A percentile compares a stretch with the other conserved stretches of the same genome.
phyloP scores from a whole-genome alignment of 2,329 filamentous ascomycete genomes.

The Periconia sp. region DNA sequence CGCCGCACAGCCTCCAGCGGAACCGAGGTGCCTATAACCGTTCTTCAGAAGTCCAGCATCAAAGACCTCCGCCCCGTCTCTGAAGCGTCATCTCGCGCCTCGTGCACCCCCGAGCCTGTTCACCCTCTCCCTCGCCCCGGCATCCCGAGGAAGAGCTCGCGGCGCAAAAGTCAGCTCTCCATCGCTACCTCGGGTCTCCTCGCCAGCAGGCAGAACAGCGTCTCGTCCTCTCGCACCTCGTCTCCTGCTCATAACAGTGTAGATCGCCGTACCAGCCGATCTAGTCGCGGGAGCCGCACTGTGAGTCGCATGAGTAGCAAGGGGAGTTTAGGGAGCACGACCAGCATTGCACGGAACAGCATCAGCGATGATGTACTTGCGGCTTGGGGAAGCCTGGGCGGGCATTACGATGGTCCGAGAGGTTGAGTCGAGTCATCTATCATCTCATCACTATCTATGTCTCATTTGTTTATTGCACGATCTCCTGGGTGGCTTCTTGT shows the following conservation, averaged over 20 bases:
- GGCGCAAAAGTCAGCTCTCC: conserved; percentile 18
- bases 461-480: too few species aligned
- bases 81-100: conserved; percentile 23
- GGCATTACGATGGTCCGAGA: conserved; percentile 18
- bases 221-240: conserved; percentile 21
- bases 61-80: conserved; percentile 21
- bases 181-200: conserved; percentile 11
- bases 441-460: too few species aligned
- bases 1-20: conserved; percentile 40
- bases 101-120: conserved; percentile 23
- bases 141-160: conserved; percentile 17
- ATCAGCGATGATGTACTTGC: conserved; percentile 51
- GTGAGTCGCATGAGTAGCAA: conserved; percentile 24
- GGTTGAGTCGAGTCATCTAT: neutral
- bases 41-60: conserved; percentile 2
- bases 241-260: conserved; percentile 7
- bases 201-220: conserved; percentile 23
- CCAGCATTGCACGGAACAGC: conserved; percentile 33
- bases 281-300: conserved; percentile 12
- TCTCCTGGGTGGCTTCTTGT: too few species aligned
- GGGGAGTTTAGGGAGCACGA: conserved; percentile 14
- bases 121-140: conserved; percentile 9
- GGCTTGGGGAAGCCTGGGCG: conserved; percentile 51
- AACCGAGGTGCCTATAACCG: conserved; percentile 19
- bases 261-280: conserved; percentile 8